Conservation (phyloP, 257 asterid genomes). For the Solanum sejunctum region DNA sequence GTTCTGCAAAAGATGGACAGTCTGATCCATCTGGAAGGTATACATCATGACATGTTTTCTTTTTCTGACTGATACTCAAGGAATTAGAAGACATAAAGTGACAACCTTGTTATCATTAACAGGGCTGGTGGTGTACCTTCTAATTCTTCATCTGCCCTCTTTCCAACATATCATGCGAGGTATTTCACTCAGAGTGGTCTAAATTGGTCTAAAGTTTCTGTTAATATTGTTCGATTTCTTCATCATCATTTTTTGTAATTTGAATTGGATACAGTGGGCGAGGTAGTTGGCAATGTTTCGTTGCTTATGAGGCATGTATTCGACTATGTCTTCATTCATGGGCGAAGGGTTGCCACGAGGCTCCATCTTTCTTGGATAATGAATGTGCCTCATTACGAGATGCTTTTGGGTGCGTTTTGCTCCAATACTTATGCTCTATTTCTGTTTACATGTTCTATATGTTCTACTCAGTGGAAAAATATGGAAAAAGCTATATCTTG, state of each 20-base stretch:
- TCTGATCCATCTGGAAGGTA: constrained; percentile 47
- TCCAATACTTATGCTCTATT: background rate
- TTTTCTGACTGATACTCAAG: background rate
- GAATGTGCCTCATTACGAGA: constrained; percentile 79
- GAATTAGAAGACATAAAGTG: background rate
- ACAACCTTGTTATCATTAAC: constrained; percentile 3
- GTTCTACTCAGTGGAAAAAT: background rate
- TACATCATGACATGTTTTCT: background rate
- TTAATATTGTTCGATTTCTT: background rate
- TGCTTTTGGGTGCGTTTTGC: constrained; percentile 60
- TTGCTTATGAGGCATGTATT: constrained; percentile 88
- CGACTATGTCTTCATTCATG: constrained; percentile 90
- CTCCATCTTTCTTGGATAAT: constrained; percentile 70
- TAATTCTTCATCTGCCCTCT: constrained; percentile 35
- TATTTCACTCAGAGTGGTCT: constrained; percentile 6
- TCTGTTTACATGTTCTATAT: background rate
- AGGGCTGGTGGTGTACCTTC: constrained; percentile 58
- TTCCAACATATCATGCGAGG: constrained; percentile 94
- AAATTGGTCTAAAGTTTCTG: background rate
- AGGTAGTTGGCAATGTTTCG: constrained; percentile 67
- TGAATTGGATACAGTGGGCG: constrained; percentile 51
- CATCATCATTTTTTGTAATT: constrained; percentile 3
- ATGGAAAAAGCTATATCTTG: background rate
- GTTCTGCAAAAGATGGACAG: constrained; percentile 16
- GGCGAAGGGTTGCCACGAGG: constrained; percentile 68